Percentiles rank a stretch among this genome's conserved stretches.
Conservation (phyloP, 306 rosid species). For the Sindora glabra region DNA sequence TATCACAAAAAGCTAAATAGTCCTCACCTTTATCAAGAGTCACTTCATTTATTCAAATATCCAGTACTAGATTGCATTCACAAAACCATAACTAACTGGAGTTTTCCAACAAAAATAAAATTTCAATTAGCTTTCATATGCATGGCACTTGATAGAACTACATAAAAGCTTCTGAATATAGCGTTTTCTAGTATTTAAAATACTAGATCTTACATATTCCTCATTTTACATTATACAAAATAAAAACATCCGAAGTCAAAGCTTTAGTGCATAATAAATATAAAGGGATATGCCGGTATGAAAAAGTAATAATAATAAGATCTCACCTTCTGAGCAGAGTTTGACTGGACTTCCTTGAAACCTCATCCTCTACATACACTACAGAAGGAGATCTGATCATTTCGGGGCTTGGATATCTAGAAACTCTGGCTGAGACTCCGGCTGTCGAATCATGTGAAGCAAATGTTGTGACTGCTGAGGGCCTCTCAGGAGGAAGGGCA, state of each 20-base stretch:
- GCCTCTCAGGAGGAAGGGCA: conserved; percentile 33
- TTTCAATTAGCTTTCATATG: neutral
- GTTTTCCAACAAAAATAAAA: neutral
- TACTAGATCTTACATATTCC: neutral
- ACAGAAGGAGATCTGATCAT: conserved; percentile 33
- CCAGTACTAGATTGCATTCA: neutral
- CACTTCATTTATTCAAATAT: neutral
- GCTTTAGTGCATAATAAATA: conserved; percentile 4
- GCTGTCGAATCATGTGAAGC: conserved; percentile 32
- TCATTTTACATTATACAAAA: neutral
- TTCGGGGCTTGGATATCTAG: conserved; percentile 34
- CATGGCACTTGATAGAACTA: neutral
- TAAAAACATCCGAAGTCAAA: neutral
- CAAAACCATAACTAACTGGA: neutral
- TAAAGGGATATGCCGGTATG: neutral
- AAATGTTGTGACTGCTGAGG: conserved; percentile 27
- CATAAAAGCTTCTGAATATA: neutral
- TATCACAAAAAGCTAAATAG: neutral
- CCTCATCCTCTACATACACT: conserved; percentile 28
- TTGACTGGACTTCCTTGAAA: conserved; percentile 27
- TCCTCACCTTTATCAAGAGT: neutral
- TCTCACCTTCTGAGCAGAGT: conserved; percentile 29
- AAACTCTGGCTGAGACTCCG: conserved; percentile 38
- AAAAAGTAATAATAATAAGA: neutral
- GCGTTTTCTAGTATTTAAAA: neutral